These are phyloP conservation scores for Dothideomycetidae sp. DNA, from an alignment of 2,329 filamentous ascomycete species.

Conservation along the genomic window DNA sequence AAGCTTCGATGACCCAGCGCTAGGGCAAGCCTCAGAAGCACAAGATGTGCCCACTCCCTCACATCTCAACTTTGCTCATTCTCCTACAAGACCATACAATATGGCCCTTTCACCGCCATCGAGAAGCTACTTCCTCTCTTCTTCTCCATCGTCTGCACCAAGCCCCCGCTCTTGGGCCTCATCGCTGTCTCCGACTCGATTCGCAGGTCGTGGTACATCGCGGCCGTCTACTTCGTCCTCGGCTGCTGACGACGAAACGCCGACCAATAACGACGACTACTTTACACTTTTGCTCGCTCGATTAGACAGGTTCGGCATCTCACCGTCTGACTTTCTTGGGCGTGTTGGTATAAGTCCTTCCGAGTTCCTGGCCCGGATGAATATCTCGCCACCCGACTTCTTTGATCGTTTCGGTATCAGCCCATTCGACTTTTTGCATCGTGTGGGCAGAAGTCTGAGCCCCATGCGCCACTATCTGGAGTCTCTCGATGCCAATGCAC, in stretches of 20 bases:
- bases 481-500: conserved; percentile 7
- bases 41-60: neutral
- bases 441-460: conserved; percentile 29
- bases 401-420: conserved; percentile 20
- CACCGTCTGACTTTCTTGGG: conserved; percentile 5
- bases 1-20: conserved; percentile 3
- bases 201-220: conserved; percentile 8
- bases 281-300: conserved; percentile 6
- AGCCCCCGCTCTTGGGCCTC: conserved; percentile 10
- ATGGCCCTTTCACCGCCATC: conserved; percentile 1
- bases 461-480: conserved; percentile 33
- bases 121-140: conserved; percentile 10
- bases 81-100: conserved; percentile 2
- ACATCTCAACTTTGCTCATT: neutral
- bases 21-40: conserved; percentile 2
- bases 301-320: conserved; percentile 6
- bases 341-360: conserved; percentile 2
- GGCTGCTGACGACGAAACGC: conserved; percentile 11
- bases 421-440: conserved; percentile 33
- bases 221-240: conserved; percentile 10
- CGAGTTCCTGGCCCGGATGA: conserved; percentile 6
- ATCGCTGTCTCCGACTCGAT: conserved; percentile 7
- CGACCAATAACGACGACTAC: conserved; percentile 8
- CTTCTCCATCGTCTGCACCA: conserved; percentile 4
- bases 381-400: conserved; percentile 7